Evolutionary conservation across 2,329 filamentous ascomycete genomes (phyloP).

Genomic region (Aspergillus arachidicola): DNA sequence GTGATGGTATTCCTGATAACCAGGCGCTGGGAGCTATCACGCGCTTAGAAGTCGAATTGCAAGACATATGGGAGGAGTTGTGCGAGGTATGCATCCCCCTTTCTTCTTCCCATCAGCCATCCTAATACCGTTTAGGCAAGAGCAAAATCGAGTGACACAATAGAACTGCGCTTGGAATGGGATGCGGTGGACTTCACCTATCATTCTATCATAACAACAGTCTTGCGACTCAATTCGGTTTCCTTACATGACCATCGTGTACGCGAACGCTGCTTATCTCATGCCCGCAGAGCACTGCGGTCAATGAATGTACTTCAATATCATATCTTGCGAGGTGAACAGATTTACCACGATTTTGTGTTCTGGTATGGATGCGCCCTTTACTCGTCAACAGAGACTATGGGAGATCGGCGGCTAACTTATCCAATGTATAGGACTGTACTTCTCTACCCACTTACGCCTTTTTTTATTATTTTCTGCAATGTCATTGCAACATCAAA

Average conservation of each 20-base stretch:
- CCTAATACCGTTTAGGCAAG: not conserved
- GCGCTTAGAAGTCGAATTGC: not conserved
- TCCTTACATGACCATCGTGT: slow-evolving; percentile 3
- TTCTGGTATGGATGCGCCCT: not conserved
- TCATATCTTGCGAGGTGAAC: not conserved
- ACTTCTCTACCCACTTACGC: not conserved
- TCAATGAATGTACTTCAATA: not conserved
- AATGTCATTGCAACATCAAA: slow-evolving; percentile 4
- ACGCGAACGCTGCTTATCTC: not conserved
- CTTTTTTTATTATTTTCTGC: slow-evolving; percentile 4
- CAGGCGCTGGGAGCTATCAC: not conserved
- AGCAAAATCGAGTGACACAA: not conserved
- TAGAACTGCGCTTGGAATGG: slow-evolving; percentile 3
- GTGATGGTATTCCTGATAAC: not conserved
- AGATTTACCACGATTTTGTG: not conserved
- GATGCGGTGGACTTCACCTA: slow-evolving; percentile 5
- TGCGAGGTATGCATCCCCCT: not conserved
- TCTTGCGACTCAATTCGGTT: slow-evolving; percentile 5
- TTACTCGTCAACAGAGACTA: not conserved
- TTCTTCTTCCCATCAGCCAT: not conserved
- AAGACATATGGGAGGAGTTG: slow-evolving; percentile 4
- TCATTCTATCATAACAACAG: slow-evolving; percentile 4
- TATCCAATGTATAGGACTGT: not conserved
- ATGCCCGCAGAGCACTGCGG: not conserved
- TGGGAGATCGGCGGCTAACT: not conserved